phyloP scores from a whole-genome alignment of 495 filamentous ascomycete genomes.

The Talaromyces borbonicus region DNA sequence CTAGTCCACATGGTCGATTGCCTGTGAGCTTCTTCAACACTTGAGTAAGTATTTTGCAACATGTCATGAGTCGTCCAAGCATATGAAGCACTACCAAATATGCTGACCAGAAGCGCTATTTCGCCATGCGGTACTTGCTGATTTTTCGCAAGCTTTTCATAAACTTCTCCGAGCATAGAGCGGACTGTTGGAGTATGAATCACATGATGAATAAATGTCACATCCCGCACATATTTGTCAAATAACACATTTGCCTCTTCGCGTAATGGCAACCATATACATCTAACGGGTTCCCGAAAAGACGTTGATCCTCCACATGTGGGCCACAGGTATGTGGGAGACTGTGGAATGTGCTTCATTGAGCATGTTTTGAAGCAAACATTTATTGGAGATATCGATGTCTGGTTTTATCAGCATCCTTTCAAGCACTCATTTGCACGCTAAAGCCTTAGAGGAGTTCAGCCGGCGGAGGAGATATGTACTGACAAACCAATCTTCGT shows the following conservation, averaged over 20 bases:
- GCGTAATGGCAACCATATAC: conserved; percentile 28
- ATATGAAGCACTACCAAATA: conserved; percentile 32
- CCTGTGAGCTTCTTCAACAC: conserved; percentile 19
- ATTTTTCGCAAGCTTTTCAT: conserved; percentile 17
- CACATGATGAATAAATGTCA: conserved; percentile 31
- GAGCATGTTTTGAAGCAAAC: conserved; percentile 1
- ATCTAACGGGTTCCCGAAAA: conserved; percentile 9
- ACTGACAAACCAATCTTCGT: conserved; percentile 8
- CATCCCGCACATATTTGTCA: conserved; percentile 30
- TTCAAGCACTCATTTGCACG: no score
- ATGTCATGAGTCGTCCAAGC: conserved; percentile 24
- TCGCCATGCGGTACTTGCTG: conserved; percentile 17
- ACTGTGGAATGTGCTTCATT: conserved; percentile 5
- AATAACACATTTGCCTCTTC: conserved; percentile 30
- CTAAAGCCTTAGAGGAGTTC: no score
- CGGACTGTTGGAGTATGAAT: conserved; percentile 28
- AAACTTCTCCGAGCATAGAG: conserved; percentile 25
- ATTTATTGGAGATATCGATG: conserved; percentile 1
- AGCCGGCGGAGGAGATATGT: not conserved
- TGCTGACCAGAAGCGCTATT: conserved; percentile 34
- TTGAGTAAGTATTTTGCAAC: conserved; percentile 18
- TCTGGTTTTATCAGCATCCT: not conserved
- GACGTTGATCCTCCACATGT: not conserved
- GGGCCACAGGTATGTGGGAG: conserved; percentile 3
- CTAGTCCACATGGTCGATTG: conserved; percentile 27